A percentile compares a stretch with the other conserved stretches of the same genome.
Conservation (phyloP, 768 basidiomycete genomes). For the Nidularia sp. region DNA sequence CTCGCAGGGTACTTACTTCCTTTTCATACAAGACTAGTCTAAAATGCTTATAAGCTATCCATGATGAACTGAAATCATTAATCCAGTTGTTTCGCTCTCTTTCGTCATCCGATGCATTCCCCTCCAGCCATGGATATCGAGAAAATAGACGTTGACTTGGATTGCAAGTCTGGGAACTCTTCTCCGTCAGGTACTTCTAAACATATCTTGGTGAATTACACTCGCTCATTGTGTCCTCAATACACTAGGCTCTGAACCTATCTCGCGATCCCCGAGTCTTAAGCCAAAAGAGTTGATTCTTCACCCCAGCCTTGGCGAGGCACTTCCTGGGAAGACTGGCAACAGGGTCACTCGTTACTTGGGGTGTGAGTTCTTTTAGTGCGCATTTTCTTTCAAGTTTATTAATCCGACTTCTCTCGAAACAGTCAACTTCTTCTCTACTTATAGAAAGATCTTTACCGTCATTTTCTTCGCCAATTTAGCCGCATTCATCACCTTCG, state of each 20-base stretch:
- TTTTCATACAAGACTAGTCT: no score
- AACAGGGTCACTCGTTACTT: slow-evolving; percentile 7
- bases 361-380: slow-evolving; percentile 39
- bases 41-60: no score
- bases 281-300: slow-evolving; percentile 43
- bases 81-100: not conserved
- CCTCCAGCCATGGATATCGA: slow-evolving; percentile 46
- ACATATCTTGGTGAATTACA: no score
- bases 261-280: slow-evolving; percentile 36
- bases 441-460: slow-evolving; percentile 51
- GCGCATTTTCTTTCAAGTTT: not conserved
- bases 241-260: not conserved
- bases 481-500: slow-evolving; percentile 37
- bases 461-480: slow-evolving; percentile 49
- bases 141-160: slow-evolving; percentile 40
- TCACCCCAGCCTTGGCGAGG: slow-evolving; percentile 41
- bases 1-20: no score
- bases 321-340: slow-evolving; percentile 12
- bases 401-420: not conserved
- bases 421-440: slow-evolving; percentile 25
- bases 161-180: slow-evolving; percentile 21
- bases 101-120: slow-evolving; percentile 30
- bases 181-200: not conserved
- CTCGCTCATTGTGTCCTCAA: not conserved
- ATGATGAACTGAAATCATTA: no score